Evolutionary conservation across 1,139 yeast species (phyloP).

Genomic region (Suhomyces taliae): DNA sequence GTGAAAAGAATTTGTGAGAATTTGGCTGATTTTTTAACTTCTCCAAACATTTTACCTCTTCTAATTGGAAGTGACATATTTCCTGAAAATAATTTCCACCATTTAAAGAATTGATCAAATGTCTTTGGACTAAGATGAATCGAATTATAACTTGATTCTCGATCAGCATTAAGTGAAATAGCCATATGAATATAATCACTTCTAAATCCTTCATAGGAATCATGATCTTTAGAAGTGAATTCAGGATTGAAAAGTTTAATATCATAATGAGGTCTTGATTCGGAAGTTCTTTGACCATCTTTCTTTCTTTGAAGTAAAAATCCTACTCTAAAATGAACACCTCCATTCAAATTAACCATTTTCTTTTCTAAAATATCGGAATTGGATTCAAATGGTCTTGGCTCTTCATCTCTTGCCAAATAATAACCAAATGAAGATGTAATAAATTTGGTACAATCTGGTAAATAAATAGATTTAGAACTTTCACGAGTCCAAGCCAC

Average conservation of each 20-base stretch:
- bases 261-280: constrained; percentile 70
- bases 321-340: constrained; percentile 58
- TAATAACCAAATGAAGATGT: constrained; percentile 55
- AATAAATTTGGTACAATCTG: constrained; percentile 43
- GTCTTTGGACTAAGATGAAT: constrained; percentile 44
- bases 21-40: constrained; percentile 32
- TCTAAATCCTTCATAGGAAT: constrained; percentile 78
- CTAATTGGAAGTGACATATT: constrained; percentile 45
- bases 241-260: constrained; percentile 65
- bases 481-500: constrained; percentile 62
- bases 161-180: constrained; percentile 59
- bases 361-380: constrained; percentile 42
- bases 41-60: constrained; percentile 42
- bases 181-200: constrained; percentile 81
- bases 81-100: constrained; percentile 49
- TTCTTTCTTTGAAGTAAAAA: constrained; percentile 54
- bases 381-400: constrained; percentile 9
- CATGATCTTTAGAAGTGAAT: constrained; percentile 53
- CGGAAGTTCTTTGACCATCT: constrained; percentile 44
- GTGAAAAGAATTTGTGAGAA: constrained; percentile 45
- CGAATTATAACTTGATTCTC: constrained; percentile 39
- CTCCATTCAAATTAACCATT: constrained; percentile 61
- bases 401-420: constrained; percentile 27
- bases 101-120: constrained; percentile 40
- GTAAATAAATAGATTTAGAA: constrained; percentile 41